A percentile compares a stretch with the other conserved stretches of the same genome.
Evolutionary conservation across 108 stramenopile species (phyloP).

Genomic region (Fragilariopsis cylindrus): DNA sequence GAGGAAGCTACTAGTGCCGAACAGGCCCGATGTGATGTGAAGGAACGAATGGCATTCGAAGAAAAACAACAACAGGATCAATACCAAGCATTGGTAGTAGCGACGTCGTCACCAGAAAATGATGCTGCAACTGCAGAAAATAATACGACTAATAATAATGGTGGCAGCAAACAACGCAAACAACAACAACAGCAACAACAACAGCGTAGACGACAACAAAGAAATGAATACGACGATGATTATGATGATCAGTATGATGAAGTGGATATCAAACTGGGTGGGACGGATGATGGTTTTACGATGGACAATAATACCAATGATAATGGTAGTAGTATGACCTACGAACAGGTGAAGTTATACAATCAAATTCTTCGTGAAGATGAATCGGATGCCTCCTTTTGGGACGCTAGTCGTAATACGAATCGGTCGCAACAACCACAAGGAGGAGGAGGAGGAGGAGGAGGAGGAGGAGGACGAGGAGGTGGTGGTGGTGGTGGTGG

Average conservation of each 20-base stretch:
- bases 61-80: conserved; percentile 46
- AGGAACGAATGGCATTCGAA: conserved; percentile 58
- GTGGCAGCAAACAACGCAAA: neutral
- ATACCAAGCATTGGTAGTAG: conserved; percentile 53
- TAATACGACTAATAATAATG: neutral
- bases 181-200: conserved; percentile 26
- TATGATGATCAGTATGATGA: conserved; percentile 90
- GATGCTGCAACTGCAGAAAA: neutral
- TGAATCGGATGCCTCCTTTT: conserved; percentile 69
- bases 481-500: neutral
- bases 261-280: conserved; percentile 52
- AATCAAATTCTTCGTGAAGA: conserved; percentile 62
- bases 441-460: no score
- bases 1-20: conserved; percentile 50
- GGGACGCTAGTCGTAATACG: conserved; percentile 59
- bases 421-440: conserved; percentile 19
- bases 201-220: neutral
- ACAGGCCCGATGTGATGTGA: conserved; percentile 55
- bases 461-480: no score
- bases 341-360: conserved; percentile 69
- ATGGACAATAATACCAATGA: neutral
- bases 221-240: conserved; percentile 81
- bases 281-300: conserved; percentile 46
- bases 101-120: neutral
- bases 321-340: conserved; percentile 39